phyloP scores from a whole-genome alignment of 352 stramenopile species.

The Globisporangium acanthophoron region DNA sequence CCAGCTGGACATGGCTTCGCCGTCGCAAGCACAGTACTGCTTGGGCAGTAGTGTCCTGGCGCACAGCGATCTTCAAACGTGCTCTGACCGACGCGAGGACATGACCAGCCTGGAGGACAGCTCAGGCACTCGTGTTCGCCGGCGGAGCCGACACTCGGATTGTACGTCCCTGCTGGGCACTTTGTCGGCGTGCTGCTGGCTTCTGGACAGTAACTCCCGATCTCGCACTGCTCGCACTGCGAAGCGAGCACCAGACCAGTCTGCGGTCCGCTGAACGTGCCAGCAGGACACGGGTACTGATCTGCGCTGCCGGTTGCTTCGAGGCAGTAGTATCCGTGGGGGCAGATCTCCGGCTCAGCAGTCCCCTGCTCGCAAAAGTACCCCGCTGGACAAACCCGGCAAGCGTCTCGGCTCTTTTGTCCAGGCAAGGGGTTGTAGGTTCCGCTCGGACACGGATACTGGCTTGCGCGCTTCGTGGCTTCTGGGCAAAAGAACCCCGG shows the following conservation, averaged over 20 bases:
- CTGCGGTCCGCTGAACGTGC: slow-evolving; percentile 72
- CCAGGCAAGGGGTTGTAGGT: slow-evolving; percentile 67
- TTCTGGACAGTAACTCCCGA: slow-evolving; percentile 84
- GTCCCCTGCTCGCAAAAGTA: slow-evolving; percentile 60
- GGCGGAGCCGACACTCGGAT: slow-evolving; percentile 40
- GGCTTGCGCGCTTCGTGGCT: slow-evolving; percentile 50
- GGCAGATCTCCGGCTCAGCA: slow-evolving; percentile 45
- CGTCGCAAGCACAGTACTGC: slow-evolving; percentile 41
- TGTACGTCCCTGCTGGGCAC: slow-evolving; percentile 78
- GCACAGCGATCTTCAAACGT: slow-evolving; percentile 58
- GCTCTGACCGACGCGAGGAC: slow-evolving; percentile 58
- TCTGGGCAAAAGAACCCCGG: slow-evolving; percentile 65
- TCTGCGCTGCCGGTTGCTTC: slow-evolving; percentile 51
- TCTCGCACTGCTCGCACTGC: slow-evolving; percentile 48
- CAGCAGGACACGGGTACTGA: slow-evolving; percentile 84
- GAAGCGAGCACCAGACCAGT: slow-evolving; percentile 42
- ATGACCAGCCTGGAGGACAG: slow-evolving; percentile 72
- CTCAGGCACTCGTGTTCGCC: slow-evolving; percentile 51
- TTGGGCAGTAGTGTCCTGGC: slow-evolving; percentile 70
- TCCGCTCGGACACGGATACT: slow-evolving; percentile 84
- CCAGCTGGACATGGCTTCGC: slow-evolving; percentile 67
- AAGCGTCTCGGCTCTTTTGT: slow-evolving; percentile 46
- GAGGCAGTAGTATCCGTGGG: slow-evolving; percentile 80
- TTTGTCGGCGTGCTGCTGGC: slow-evolving; percentile 55
- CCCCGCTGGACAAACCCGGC: slow-evolving; percentile 48